phyloP scores from a whole-genome alignment of 179 eudicot species.

The Carnegiea gigantea region DNA sequence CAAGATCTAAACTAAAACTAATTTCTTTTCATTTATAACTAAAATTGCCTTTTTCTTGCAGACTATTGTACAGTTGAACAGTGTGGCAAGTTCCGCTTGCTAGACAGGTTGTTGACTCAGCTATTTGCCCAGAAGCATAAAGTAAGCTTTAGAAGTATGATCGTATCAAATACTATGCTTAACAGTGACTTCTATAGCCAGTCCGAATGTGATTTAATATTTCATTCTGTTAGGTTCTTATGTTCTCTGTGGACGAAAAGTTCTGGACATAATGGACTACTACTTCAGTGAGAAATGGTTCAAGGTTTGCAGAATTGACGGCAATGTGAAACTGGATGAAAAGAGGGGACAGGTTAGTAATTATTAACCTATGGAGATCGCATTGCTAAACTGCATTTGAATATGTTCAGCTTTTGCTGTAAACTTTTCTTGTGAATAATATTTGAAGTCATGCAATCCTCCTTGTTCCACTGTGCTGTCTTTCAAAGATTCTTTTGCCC shows the following conservation, averaged over 20 bases:
- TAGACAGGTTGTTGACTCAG: constrained; percentile 65
- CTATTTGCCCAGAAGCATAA: constrained; percentile 82
- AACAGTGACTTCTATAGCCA: neutral
- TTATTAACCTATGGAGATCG: neutral
- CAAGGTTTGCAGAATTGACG: constrained; percentile 92
- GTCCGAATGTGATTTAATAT: neutral
- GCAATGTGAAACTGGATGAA: constrained; percentile 76
- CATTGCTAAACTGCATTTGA: neutral
- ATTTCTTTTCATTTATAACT: neutral
- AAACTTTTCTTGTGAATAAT: neutral
- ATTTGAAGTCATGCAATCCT: too few species aligned
- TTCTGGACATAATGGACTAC: constrained; percentile 84
- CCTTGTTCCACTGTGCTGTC: too few species aligned
- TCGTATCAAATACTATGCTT: neutral
- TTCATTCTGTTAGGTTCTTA: constrained; percentile 61
- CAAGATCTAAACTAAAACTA: too few species aligned
- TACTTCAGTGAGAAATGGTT: constrained; percentile 82
- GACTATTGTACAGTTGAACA: constrained; percentile 79
- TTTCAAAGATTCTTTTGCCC: too few species aligned
- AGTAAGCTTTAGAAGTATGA: constrained; percentile 36
- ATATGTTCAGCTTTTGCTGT: neutral
- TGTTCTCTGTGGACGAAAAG: constrained; percentile 91
- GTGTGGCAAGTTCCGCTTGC: constrained; percentile 83
- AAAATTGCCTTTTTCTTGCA: constrained; percentile 28
- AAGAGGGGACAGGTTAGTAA: constrained; percentile 67